Evolutionary conservation across 371 early-diverging fungal species (phyloP).

Genomic region (Apophysomyces elegans): DNA sequence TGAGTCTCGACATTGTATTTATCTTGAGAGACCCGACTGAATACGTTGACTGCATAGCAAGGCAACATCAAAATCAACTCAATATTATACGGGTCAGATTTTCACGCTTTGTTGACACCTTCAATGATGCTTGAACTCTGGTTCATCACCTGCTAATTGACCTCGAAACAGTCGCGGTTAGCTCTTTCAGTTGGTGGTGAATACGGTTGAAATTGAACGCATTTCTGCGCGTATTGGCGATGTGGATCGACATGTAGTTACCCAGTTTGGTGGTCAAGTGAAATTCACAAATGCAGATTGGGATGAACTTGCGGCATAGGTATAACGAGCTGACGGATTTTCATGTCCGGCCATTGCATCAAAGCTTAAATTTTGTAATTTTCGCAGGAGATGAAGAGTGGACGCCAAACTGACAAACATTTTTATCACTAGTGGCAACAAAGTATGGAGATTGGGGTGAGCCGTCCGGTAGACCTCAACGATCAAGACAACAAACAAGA

Average conservation of each 20-base stretch:
- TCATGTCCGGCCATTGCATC: too few relatives aligned
- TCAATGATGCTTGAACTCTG: conserved; percentile 1
- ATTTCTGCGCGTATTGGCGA: background rate
- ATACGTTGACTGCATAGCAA: background rate
- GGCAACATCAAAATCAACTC: background rate
- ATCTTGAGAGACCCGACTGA: background rate
- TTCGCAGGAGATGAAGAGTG: too few relatives aligned
- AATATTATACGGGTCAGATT: background rate
- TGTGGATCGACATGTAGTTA: background rate
- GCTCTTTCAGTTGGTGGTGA: background rate
- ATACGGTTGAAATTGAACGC: background rate
- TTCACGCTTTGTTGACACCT: background rate
- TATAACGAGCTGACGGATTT: too few relatives aligned
- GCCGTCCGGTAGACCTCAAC: too few relatives aligned
- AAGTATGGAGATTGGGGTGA: too few relatives aligned
- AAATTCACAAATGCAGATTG: background rate
- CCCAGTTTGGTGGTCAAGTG: background rate
- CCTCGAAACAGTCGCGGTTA: background rate
- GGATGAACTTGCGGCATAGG: background rate
- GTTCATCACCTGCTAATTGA: background rate
- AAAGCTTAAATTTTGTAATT: too few relatives aligned
- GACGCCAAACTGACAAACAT: too few relatives aligned
- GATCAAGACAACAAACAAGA: too few relatives aligned
- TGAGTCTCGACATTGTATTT: background rate
- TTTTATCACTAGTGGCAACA: too few relatives aligned